Evolutionary conservation across 1,284 basidiomycete species (phyloP).

Genomic region (Phylloporus sp.): DNA sequence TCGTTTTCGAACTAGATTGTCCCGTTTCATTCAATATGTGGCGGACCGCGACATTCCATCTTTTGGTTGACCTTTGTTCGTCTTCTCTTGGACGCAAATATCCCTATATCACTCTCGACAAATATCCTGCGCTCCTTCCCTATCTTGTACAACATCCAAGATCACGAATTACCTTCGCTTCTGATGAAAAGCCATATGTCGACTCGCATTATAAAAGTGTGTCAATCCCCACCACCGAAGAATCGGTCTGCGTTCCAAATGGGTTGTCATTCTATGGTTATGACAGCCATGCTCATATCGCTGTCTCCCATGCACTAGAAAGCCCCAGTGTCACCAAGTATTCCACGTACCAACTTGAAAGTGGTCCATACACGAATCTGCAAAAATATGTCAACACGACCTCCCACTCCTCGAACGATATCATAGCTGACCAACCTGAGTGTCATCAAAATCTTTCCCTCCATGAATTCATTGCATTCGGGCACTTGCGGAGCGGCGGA

Average conservation of each 20-base stretch:
- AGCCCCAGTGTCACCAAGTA: conserved; percentile 20
- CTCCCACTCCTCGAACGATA: conserved; percentile 49
- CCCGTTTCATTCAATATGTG: conserved; percentile 52
- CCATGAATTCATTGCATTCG: conserved; percentile 55
- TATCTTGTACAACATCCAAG: conserved; percentile 12
- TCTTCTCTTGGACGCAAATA: background rate
- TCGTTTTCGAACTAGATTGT: conserved; percentile 54
- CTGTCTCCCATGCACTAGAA: conserved; percentile 19
- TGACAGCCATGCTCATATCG: conserved; percentile 14
- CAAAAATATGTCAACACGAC: conserved; percentile 46
- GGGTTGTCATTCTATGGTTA: conserved; percentile 34
- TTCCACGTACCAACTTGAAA: conserved; percentile 42
- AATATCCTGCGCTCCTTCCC: background rate
- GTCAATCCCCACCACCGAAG: conserved; percentile 34
- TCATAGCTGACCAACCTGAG: conserved; percentile 48
- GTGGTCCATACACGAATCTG: conserved; percentile 44
- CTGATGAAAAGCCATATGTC: conserved; percentile 45
- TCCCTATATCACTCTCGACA: conserved; percentile 11
- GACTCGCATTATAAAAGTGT: conserved; percentile 41
- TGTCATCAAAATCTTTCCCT: conserved; percentile 46
- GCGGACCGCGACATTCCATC: conserved; percentile 49
- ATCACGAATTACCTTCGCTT: conserved; percentile 46
- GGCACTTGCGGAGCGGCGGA: conserved; percentile 51
- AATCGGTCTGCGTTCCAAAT: conserved; percentile 41
- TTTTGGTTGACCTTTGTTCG: conserved; percentile 46